These are phyloP conservation scores for Hawksworthiomyces lignivorus DNA, from an alignment of 2,329 filamentous ascomycete genomes.

Conservation along the genomic window DNA sequence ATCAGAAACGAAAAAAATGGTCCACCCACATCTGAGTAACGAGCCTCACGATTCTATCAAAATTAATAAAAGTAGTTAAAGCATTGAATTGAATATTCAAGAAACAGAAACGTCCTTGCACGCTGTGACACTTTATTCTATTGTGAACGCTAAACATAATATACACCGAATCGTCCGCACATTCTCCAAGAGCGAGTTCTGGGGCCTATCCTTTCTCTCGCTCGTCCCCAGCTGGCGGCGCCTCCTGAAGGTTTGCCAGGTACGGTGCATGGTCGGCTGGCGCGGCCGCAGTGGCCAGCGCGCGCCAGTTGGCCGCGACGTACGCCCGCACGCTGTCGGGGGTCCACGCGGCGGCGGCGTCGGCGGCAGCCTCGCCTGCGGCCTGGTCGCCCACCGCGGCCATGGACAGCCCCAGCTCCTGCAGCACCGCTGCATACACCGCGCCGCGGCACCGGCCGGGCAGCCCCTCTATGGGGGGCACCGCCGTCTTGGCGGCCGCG, in stretches of 20 bases:
- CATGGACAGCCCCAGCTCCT: conserved; percentile 9
- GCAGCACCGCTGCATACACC: conserved; percentile 37
- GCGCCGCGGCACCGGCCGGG: conserved; percentile 25
- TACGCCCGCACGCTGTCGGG: conserved; percentile 34
- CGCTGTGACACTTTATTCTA: too few species aligned
- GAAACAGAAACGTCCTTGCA: too few species aligned
- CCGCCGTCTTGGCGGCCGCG: conserved; percentile 18
- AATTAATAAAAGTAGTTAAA: too few species aligned
- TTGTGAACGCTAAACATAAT: too few species aligned
- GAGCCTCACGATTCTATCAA: too few species aligned
- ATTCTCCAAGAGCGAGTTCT: too few species aligned
- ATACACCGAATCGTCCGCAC: too few species aligned
- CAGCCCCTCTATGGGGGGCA: conserved; percentile 18
- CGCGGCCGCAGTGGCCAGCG: conserved; percentile 19
- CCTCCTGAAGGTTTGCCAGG: background rate
- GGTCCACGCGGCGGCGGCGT: conserved; percentile 29
- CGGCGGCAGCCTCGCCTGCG: background rate
- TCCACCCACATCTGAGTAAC: too few species aligned
- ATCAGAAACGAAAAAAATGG: too few species aligned
- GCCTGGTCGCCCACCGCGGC: background rate
- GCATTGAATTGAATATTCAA: too few species aligned
- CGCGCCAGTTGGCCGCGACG: conserved; percentile 29
- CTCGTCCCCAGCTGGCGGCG: conserved; percentile 2
- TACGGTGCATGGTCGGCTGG: background rate
- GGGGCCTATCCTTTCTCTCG: too few species aligned